Base-by-base conservation (phyloP, 2,329 filamentous ascomycete species). In the Xylaria digitata region DNA sequence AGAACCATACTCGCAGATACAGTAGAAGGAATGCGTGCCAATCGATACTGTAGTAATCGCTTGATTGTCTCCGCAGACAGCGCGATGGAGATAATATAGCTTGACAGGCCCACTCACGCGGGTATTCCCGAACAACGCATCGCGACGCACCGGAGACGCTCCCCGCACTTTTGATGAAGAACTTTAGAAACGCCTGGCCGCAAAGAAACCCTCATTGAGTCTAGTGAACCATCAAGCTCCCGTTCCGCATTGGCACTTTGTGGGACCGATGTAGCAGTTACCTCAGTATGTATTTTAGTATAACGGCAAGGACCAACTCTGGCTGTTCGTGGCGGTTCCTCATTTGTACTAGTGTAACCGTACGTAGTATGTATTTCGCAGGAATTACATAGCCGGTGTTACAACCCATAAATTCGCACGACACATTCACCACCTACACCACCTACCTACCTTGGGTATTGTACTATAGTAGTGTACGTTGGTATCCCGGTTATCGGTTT, bases 341-440 rank as follows among this genome's bases (percentile, higher is more conserved):
- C 32, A 60, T 65, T 60, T 23, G 62, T n/a, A 55, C 56, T 65
- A 65, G 62, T 55, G 55, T 40, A 34, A 40, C 21, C n/a, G 15
- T 55, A n/a, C 19, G 19, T 26, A 40, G 53, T 55, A 40, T 23
- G 53, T 15, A 40, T n/a, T 46, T 19, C 3, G 26, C 11, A 30
- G 21, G 15, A 42, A 37, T 59, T 60, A 42, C 32, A 55, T 54
- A 63, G 30, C 19, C 60, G 26, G 45, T 52, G 32, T 30, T n/a
- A 19, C 15, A 9, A 6, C n/a, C 26, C 26, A 26, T 26, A 26
- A n/a, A 54, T 13, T 55, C 6, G 37, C 52, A 23, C 53, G 21
- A 40, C 53, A 40, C 26, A 40, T 40, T 15, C 37, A 9, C 37
- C 11, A 40, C 37, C 4, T 5, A 15, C 37, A 15, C 11, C 13